Base-by-base conservation (phyloP, 202 grass and related monocot species). In the Hordeum pubiflorum region DNA sequence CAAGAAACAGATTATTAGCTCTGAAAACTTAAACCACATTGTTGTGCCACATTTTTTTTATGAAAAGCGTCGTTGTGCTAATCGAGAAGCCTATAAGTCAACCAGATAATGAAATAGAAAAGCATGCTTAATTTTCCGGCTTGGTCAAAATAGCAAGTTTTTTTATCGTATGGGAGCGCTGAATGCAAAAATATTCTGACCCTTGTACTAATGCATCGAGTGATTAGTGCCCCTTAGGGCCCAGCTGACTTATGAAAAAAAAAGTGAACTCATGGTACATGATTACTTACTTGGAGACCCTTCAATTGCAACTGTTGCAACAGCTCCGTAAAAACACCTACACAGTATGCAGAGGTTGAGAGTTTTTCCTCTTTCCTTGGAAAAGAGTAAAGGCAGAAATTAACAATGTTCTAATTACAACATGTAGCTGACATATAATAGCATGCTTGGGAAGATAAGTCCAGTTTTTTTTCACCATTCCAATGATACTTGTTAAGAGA, bases 271-370 rank as follows among this genome's bases (percentile, higher is more conserved):
- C 32, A 10, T 17, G 38, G n/a, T 32, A 78, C 33, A 1, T 55
- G 29, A 63, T 39, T 76, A 60, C 92, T 94, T 94, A 91, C 89
- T 85, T 94, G 89, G 77, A 94, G 86, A 69, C 92, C 92, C 78
- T 83, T 94, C 21, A 91, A 82, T 80, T 94, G 89, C 84, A 91
- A 89, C 65, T 94, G 91, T 61, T 94, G 91, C 76, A 94, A 76
- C 22, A 91, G 69, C 82, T 94, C 89, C 20, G 89, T 94, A 72
- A 94, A 91, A 80, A 94, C 70, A 82, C 89, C 89, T 94, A 71
- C 66, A 82, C 6, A 43, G 44, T 44, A 79, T 52, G 57, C 22
- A 85, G 66, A 62, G 40, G 18, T 68, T 52, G 34, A 43, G 56
- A 63, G 24, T 81, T 71, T 43, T 69, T 46, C 12, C 43, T 69